A percentile compares a stretch with the other conserved stretches of the same genome.
Conservation (phyloP, 768 basidiomycete species). For the Tylopilus rubrobrunneus region DNA sequence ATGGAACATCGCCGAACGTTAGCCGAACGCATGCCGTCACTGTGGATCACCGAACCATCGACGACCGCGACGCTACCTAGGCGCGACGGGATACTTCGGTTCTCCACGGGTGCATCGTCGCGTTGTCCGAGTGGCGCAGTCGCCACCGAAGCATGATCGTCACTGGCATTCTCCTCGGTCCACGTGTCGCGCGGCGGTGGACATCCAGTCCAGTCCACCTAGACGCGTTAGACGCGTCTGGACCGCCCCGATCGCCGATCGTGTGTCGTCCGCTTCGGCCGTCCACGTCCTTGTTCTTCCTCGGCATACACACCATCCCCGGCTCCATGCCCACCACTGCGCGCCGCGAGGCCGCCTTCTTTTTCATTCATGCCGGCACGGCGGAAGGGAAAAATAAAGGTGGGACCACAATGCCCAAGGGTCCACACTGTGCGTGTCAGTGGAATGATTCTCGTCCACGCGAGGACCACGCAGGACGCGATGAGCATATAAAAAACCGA, state of each 20-base stretch:
- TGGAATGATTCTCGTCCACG: slow-evolving; percentile 6
- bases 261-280: not conserved
- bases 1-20: no score
- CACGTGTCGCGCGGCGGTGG: no score
- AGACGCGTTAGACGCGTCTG: not conserved
- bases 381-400: not conserved
- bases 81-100: no score
- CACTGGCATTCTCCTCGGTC: not conserved
- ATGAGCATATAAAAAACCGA: slow-evolving; percentile 8
- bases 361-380: not conserved
- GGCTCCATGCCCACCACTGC: not conserved
- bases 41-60: no score
- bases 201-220: no score
- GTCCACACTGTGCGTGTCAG: not conserved
- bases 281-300: not conserved
- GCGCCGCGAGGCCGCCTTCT: not conserved
- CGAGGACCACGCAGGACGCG: not conserved
- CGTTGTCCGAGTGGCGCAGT: no score
- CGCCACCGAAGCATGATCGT: not conserved
- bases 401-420: not conserved
- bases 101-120: no score
- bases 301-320: not conserved
- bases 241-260: not conserved
- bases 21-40: no score
- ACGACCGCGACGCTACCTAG: no score